A percentile compares a stretch with the other conserved stretches of the same genome.
Evolutionary conservation across 306 rosid genomes (phyloP).

Genomic region (Casuarina equisetifolia): DNA sequence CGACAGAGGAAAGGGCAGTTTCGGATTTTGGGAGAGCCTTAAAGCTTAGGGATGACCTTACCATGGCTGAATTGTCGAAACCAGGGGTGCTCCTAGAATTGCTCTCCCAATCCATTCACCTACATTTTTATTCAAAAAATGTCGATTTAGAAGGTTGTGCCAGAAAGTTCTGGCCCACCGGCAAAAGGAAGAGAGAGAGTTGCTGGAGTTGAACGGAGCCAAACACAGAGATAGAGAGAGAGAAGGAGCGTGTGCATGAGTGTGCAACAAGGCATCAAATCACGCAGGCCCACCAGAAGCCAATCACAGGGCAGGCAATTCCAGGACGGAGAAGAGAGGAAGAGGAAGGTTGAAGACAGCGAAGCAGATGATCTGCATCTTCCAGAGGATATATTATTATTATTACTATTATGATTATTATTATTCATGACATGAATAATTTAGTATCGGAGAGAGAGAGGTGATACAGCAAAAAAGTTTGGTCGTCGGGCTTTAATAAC

Average conservation of each 20-base stretch:
- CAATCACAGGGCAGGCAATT: conserved; percentile 35
- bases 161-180: conserved; percentile 41
- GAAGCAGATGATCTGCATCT: conserved; percentile 43
- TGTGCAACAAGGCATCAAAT: conserved; percentile 23
- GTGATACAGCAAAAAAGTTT: conserved; percentile 44
- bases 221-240: neutral
- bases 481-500: conserved; percentile 29
- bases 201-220: neutral
- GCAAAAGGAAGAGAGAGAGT: neutral
- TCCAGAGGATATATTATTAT: too few relatives aligned
- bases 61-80: neutral
- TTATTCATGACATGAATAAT: conserved; percentile 7
- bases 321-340: conserved; percentile 17
- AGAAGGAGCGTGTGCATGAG: conserved; percentile 6
- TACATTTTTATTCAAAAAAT: neutral
- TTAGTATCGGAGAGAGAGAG: conserved; percentile 32
- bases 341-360: conserved; percentile 55
- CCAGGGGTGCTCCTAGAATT: conserved; percentile 23
- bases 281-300: conserved; percentile 40
- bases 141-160: conserved; percentile 37
- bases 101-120: conserved; percentile 3
- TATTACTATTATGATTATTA: conserved; percentile 5
- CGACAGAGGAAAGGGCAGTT: conserved; percentile 13
- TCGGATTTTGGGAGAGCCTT: conserved; percentile 3
- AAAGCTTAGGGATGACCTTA: neutral